Base-by-base conservation (phyloP, 495 filamentous ascomycete species). In the Aspergillus incahuasiensis region DNA sequence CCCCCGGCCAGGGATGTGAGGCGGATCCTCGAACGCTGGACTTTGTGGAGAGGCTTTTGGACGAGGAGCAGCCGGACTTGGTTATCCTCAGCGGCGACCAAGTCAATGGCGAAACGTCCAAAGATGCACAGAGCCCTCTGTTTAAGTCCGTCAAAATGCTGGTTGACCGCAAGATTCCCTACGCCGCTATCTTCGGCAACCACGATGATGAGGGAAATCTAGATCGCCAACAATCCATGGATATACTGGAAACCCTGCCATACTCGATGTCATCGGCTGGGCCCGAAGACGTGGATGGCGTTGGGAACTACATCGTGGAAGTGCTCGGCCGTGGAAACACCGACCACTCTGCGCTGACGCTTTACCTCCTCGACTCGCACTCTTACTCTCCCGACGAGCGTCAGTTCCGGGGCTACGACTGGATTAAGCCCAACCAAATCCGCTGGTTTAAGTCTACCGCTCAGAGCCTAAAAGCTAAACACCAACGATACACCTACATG, bases 261-360 rank as follows among this genome's bases (percentile, higher is more conserved):
- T 97, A 90, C 72, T 96, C 90, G 8, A 80, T 97, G 25, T 90
- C 92, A 34, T 72, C 80, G 55, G 81, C 89, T 28, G 95, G 94
- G 2, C 89, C 94, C 12, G 82, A 84, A 28, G 83, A 86, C 48
- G 82, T 97, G 54, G 90, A 90, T 58, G 94, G 94, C 11, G 85
- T 95, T 32, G 94, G 94, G 22, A 98, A 98, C 65, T 98, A 97
- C 71, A 86, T 88, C 64, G 80, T 98, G 58, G 95, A 98, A 73
- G 79, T 98, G 18, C 83, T 94, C 48, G 91, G 89, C 2, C 85
- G 85, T 44, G 89, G 87, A 34, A 82, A 73, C 55, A 87, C 87
- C 35, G 78, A 83, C 28, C 92, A 97, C 71, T 94, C 89, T 18
- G 94, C 94, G 12, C 75, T 98, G 28, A 96, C 92, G 0, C 75